phyloP scores from a whole-genome alignment of 2,329 filamentous ascomycete species.

The Apiospora aurea region DNA sequence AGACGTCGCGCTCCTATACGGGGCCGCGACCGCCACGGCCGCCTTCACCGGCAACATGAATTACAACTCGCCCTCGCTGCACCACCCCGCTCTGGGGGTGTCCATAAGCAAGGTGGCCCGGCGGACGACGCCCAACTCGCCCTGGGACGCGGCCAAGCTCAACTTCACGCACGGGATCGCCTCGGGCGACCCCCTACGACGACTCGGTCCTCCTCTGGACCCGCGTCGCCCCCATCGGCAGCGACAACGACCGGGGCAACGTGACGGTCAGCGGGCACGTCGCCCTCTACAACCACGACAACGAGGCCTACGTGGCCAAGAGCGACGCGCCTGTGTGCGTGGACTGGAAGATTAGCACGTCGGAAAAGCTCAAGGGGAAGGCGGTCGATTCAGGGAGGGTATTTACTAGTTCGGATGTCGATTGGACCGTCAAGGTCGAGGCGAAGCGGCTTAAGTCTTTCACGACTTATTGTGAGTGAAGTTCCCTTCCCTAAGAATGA shows the following conservation, averaged over 20 bases:
- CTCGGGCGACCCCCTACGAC: slow-evolving; percentile 54
- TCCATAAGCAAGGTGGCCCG: slow-evolving; percentile 65
- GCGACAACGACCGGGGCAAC: slow-evolving; percentile 55
- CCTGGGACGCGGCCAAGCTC: slow-evolving; percentile 54
- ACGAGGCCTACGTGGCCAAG: slow-evolving; percentile 50
- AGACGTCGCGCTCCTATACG: slow-evolving; percentile 27
- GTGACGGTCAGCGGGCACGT: slow-evolving; percentile 48
- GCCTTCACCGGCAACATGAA: slow-evolving; percentile 57
- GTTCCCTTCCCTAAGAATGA: accelerated
- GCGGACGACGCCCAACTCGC: slow-evolving; percentile 53
- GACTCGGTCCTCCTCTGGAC: slow-evolving; percentile 62
- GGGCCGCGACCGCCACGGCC: slow-evolving; percentile 32
- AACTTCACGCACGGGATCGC: slow-evolving; percentile 68
- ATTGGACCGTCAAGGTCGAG: slow-evolving; percentile 79
- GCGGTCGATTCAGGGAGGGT: slow-evolving; percentile 64
- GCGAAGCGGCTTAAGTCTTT: slow-evolving; percentile 67
- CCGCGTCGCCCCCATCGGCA: slow-evolving; percentile 47
- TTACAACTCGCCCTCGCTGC: slow-evolving; percentile 65
- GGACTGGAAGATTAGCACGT: slow-evolving; percentile 66
- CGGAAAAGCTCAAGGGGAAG: slow-evolving; percentile 44
- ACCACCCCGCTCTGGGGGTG: slow-evolving; percentile 65
- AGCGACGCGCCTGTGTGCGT: slow-evolving; percentile 71
- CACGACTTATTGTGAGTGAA: slow-evolving; percentile 61
- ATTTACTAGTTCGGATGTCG: slow-evolving; percentile 75
- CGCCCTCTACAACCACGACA: slow-evolving; percentile 52